phyloP scores from a whole-genome alignment of 2,329 filamentous ascomycete species.

The Phialemoniopsis sp. region DNA sequence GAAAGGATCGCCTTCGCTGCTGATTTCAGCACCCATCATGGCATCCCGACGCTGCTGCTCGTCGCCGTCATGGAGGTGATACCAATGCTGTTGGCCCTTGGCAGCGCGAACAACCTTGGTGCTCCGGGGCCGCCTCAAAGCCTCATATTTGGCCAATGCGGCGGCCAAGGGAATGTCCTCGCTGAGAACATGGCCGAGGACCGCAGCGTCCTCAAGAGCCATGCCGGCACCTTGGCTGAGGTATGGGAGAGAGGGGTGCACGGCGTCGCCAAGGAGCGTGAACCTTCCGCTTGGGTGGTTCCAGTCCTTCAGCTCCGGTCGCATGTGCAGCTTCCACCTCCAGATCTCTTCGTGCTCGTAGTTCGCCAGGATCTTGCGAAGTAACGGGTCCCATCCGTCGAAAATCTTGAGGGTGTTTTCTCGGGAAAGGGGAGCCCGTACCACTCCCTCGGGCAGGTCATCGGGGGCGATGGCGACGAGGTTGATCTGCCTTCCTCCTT shows the following conservation, averaged over 20 bases:
- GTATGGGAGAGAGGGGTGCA: constrained; percentile 7
- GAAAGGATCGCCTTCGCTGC: constrained; percentile 4
- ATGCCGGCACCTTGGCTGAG: constrained; percentile 6
- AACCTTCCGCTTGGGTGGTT: constrained; percentile 3
- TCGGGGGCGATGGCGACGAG: constrained; percentile 7
- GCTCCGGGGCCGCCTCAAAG: constrained; percentile 4
- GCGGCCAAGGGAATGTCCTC: constrained; percentile 4
- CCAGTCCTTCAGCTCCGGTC: constrained; percentile 4
- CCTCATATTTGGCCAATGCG: constrained; percentile 6
- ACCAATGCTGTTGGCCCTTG: constrained; percentile 7
- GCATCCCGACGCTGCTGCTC: constrained; percentile 6
- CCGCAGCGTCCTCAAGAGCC: constrained; percentile 5
- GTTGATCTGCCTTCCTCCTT: constrained; percentile 7
- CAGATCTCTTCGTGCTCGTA: constrained; percentile 5
- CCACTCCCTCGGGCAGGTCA: constrained; percentile 3
- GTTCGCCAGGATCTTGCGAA: constrained; percentile 4
- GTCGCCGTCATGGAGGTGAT: constrained; percentile 6
- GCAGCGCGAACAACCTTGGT: constrained; percentile 6
- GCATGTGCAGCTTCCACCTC: constrained; percentile 9
- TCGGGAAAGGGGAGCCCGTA: constrained; percentile 14
- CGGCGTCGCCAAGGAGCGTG: constrained; percentile 5
- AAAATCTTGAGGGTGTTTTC: constrained; percentile 1
- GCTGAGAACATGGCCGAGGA: constrained; percentile 4
- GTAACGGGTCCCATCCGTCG: constrained; percentile 6
- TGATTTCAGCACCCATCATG: constrained; percentile 3